Percentiles rank a stretch among this genome's conserved stretches.
phyloP scores from a whole-genome alignment of 2,329 filamentous ascomycete species.

The Neurospora crassa region DNA sequence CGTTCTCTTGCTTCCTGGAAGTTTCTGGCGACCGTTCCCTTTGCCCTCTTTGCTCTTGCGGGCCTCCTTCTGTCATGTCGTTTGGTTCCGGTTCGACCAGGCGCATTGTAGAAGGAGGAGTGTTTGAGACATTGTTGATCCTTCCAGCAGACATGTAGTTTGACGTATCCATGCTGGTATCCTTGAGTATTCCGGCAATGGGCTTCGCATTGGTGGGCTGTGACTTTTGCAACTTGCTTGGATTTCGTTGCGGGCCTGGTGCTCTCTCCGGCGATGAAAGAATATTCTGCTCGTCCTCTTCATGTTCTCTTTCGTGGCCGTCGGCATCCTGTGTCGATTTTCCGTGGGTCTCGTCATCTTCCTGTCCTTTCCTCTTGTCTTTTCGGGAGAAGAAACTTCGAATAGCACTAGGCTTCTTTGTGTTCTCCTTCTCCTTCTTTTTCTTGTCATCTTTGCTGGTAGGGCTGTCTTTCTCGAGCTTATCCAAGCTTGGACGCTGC shows the following conservation, averaged over 20 bases:
- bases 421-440: slow-evolving; percentile 64
- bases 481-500: slow-evolving; percentile 62
- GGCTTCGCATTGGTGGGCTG: slow-evolving; percentile 39
- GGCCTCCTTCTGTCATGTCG: slow-evolving; percentile 15
- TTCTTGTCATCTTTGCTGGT: slow-evolving; percentile 61
- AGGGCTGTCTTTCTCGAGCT: slow-evolving; percentile 52
- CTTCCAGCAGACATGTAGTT: slow-evolving; percentile 32
- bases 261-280: slow-evolving; percentile 37
- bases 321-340: slow-evolving; percentile 50
- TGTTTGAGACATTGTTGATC: slow-evolving; percentile 44
- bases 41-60: slow-evolving; percentile 20
- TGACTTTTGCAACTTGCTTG: slow-evolving; percentile 64
- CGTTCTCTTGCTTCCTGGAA: slow-evolving; percentile 30
- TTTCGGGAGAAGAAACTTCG: slow-evolving; percentile 55
- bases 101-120: slow-evolving; percentile 48
- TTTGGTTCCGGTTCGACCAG: slow-evolving; percentile 37
- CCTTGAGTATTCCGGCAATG: slow-evolving; percentile 20
- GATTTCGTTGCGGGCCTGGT: slow-evolving; percentile 39
- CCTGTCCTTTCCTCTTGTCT: slow-evolving; percentile 47
- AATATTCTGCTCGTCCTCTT: slow-evolving; percentile 29
- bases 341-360: slow-evolving; percentile 51
- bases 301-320: slow-evolving; percentile 31
- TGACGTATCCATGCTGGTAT: slow-evolving; percentile 31
- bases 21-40: slow-evolving; percentile 22
- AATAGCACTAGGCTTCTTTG: slow-evolving; percentile 47